Evolutionary conservation across 345 rosid species (phyloP).

Genomic region (Sisymbrium altissimum): DNA sequence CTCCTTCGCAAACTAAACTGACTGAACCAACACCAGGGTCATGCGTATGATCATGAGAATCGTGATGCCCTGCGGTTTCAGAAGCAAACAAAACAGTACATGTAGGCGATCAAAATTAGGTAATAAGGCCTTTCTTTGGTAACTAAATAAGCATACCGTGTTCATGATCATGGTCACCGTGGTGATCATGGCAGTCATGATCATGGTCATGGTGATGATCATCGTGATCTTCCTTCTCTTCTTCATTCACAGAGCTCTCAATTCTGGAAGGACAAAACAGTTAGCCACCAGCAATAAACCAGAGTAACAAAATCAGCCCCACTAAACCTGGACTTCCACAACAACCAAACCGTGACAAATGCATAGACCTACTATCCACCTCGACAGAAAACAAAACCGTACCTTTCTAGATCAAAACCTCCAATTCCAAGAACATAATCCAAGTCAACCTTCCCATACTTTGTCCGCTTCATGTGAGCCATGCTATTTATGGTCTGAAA

Average conservation of each 20-base stretch:
- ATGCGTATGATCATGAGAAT: slow-evolving; percentile 80
- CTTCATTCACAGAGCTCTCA: slow-evolving; percentile 67
- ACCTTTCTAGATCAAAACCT: slow-evolving; percentile 97
- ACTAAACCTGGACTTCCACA: not conserved
- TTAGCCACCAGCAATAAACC: slow-evolving; percentile 10
- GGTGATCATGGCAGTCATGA: slow-evolving; percentile 54
- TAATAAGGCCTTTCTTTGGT: not conserved
- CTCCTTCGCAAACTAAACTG: slow-evolving; percentile 89
- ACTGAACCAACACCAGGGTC: slow-evolving; percentile 94
- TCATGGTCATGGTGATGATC: slow-evolving; percentile 47
- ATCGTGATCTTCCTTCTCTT: slow-evolving; percentile 51
- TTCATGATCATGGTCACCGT: slow-evolving; percentile 59
- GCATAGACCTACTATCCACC: slow-evolving; percentile 7
- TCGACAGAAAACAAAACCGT: not conserved
- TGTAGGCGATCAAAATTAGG: not conserved
- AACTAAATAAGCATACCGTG: slow-evolving; percentile 14
- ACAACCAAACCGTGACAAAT: not conserved
- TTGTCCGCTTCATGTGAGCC: slow-evolving; percentile 74
- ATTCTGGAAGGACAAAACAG: slow-evolving; percentile 41
- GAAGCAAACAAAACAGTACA: slow-evolving; percentile 13
- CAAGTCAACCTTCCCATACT: slow-evolving; percentile 89
- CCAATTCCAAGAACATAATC: slow-evolving; percentile 98
- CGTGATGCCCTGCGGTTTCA: slow-evolving; percentile 59
- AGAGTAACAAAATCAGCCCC: not conserved
- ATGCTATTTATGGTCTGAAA: slow-evolving; percentile 67